Base-by-base conservation (phyloP, 257 asterid species). In the Ligustrum vulgare region DNA sequence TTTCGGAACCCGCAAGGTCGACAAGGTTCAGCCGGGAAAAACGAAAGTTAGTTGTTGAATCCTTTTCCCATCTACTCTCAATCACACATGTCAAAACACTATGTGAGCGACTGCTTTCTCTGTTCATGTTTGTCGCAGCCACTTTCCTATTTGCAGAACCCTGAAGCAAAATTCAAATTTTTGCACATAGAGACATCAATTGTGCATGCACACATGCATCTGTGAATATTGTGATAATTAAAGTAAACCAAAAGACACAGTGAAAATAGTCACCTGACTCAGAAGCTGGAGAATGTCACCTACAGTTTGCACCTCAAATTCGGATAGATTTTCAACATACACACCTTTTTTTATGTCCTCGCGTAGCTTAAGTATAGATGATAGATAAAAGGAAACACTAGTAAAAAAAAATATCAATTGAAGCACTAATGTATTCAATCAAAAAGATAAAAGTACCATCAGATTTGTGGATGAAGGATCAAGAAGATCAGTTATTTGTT, bases 1-100 rank as follows among this genome's bases (percentile, higher is more conserved):
- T 92, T 77, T 94, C 99, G 64, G 99, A 94, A 82, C 99, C 99
- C 80, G 99, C 99, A 75, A 94, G 99, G 81, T 94, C 99, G 73
- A 94, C 99, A 78, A 94, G 97, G 88, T 94, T 94, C 73, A 94
- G 89, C 87, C 98, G 87, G 25, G 99, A 91, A 75, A 89, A 92
- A 65, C 99, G 98, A 73, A 88, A 94, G 84, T 92, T 94, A 25
- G 95, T 82, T 33, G 88, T 70, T 51, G 98, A 92, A 83, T 91
- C 96, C 85, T 90, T 94, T 82, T 91, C 98, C 99, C 99, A 94
- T 65, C 82, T 84, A 80, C 99, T 91, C 85, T 94, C 98, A 74
- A 94, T 92, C 78, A 92, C 98, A 87, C 99, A 94, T 36, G 98
- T 94, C 80, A 94, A 92, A 66, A 94, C 99, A 82, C 99, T 86